Evolutionary conservation across 2,329 filamentous ascomycete species (phyloP).

Genomic region (Hypoxylon sp.): DNA sequence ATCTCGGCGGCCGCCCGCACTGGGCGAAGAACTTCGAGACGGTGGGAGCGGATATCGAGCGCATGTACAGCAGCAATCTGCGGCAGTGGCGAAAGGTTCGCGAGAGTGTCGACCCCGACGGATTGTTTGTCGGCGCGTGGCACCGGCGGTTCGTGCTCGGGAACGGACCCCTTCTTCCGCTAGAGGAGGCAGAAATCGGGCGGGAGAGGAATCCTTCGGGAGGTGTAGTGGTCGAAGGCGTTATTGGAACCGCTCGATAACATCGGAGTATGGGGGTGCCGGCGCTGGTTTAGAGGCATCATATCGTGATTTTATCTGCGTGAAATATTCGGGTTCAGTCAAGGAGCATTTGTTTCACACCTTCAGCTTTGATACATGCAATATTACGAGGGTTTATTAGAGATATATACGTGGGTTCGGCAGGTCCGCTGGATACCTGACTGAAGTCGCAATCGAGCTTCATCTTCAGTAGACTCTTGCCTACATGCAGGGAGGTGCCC

Average conservation of each 20-base stretch:
- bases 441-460: not conserved
- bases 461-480: not conserved
- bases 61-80: slow-evolving; percentile 77
- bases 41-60: slow-evolving; percentile 69
- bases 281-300: not conserved
- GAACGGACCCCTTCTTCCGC: slow-evolving; percentile 44
- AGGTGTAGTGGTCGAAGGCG: slow-evolving; percentile 42
- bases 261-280: not conserved
- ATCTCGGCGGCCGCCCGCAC: slow-evolving; percentile 84
- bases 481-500: not conserved
- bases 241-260: slow-evolving; percentile 33
- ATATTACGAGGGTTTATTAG: too few species aligned
- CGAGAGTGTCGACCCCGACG: slow-evolving; percentile 78
- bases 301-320: not conserved
- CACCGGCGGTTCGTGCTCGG: slow-evolving; percentile 76
- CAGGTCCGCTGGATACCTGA: too few species aligned
- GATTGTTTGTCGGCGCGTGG: slow-evolving; percentile 93
- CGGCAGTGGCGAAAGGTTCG: slow-evolving; percentile 75
- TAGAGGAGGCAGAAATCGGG: slow-evolving; percentile 49
- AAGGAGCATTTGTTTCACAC: not conserved
- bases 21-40: slow-evolving; percentile 92
- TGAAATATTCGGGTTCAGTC: not conserved
- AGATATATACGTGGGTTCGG: too few species aligned
- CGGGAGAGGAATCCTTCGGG: slow-evolving; percentile 32
- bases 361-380: not conserved